These are phyloP conservation scores for Sutorius eximius DNA, from an alignment of 1,284 basidiomycete genomes.

Conservation along the genomic window DNA sequence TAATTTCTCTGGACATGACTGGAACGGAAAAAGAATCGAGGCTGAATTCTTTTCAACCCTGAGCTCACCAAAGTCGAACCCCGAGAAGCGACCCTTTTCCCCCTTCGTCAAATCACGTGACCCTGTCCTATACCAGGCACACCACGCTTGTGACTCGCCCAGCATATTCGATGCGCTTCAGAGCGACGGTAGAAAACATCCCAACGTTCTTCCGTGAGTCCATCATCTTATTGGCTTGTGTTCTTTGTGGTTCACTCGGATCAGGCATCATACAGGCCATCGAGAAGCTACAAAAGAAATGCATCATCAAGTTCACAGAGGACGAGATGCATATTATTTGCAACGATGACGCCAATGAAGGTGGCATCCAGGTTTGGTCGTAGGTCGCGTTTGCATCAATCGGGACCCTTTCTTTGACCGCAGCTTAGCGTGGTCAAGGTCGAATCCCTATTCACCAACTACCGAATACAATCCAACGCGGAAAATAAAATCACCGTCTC, in stretches of 20 bases:
- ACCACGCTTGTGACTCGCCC: slow-evolving; percentile 4
- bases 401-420: slow-evolving; percentile 1
- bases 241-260: neutral
- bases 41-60: neutral
- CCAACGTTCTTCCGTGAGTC: slow-evolving; percentile 57
- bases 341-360: slow-evolving; percentile 74
- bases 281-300: slow-evolving; percentile 82
- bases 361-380: slow-evolving; percentile 93
- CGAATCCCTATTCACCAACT: slow-evolving; percentile 75
- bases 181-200: slow-evolving; percentile 62
- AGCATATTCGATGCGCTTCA: slow-evolving; percentile 59
- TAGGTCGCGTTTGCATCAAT: slow-evolving; percentile 41
- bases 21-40: slow-evolving; percentile 17
- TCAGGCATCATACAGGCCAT: slow-evolving; percentile 73
- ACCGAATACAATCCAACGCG: slow-evolving; percentile 86
- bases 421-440: slow-evolving; percentile 56
- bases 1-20: slow-evolving; percentile 57
- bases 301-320: slow-evolving; percentile 78
- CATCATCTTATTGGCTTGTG: neutral
- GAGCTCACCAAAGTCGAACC: neutral
- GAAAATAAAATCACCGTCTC: slow-evolving; percentile 81
- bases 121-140: slow-evolving; percentile 11
- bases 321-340: slow-evolving; percentile 82
- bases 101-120: slow-evolving; percentile 24
- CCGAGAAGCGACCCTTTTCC: slow-evolving; percentile 13